phyloP scores from a whole-genome alignment of 192 early-diverging fungal genomes.

The Coemansia sp. region DNA sequence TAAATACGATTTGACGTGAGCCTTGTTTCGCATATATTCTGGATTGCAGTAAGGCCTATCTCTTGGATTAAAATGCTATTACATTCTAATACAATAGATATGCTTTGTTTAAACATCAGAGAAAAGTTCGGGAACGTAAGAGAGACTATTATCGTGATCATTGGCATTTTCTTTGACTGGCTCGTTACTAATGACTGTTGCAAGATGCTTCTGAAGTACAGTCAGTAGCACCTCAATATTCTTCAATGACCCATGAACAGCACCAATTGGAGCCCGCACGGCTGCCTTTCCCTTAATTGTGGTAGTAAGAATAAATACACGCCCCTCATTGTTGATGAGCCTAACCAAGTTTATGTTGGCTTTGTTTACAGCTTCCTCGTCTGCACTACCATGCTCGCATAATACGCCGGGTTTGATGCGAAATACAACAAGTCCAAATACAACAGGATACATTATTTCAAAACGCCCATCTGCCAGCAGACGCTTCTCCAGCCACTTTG shows the following conservation, averaged over 20 bases:
- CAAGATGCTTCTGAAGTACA: constrained; percentile 4
- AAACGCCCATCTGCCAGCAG: constrained; percentile 47
- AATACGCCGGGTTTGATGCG: constrained; percentile 39
- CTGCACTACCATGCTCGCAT: too few relatives aligned
- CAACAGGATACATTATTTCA: constrained; percentile 40
- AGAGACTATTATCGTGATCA: too few relatives aligned
- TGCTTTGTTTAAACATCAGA: constrained; percentile 6
- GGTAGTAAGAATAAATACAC: constrained; percentile 42
- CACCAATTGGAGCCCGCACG: constrained; percentile 35
- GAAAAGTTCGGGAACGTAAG: too few relatives aligned
- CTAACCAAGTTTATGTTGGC: constrained; percentile 26
- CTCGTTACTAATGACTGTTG: too few relatives aligned
- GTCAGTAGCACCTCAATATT: constrained; percentile 7
- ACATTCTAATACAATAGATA: not conserved
- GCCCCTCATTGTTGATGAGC: constrained; percentile 34
- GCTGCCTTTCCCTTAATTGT: constrained; percentile 32
- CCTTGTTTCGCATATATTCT: too few relatives aligned
- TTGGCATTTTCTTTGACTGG: too few relatives aligned
- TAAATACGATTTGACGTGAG: too few relatives aligned
- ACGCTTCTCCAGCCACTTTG: constrained; percentile 39
- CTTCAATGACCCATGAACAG: constrained; percentile 12
- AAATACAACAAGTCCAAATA: constrained; percentile 55
- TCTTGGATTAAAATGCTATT: not conserved
- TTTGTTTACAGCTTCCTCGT: constrained; percentile 15
- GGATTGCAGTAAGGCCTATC: too few relatives aligned